Percentiles rank a stretch among this genome's conserved stretches.
Conservation (phyloP, 129 eudicot species). For the Sambucus nigra region DNA sequence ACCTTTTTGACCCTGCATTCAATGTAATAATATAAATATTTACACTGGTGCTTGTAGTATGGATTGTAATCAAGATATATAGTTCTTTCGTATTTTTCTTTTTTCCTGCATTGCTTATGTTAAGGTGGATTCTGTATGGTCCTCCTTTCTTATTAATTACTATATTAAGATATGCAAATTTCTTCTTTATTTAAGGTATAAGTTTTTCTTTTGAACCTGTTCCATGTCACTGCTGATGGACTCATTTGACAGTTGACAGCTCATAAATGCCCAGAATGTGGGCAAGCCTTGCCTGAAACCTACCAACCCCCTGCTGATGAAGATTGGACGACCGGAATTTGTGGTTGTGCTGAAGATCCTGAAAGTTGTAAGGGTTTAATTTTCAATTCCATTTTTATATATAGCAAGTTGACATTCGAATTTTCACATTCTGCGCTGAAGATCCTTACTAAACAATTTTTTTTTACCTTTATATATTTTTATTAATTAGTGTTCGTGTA, state of each 20-base stretch:
- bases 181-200: no score
- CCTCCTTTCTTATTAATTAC: no score
- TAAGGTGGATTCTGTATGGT: no score
- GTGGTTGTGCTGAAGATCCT: conserved; percentile 66
- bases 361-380: conserved; percentile 63
- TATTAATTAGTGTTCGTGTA: no score
- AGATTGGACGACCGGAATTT: conserved; percentile 77
- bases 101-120: no score
- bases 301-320: conserved; percentile 73
- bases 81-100: no score
- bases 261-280: conserved; percentile 68
- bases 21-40: background rate
- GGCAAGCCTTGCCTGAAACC: conserved; percentile 56
- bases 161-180: no score
- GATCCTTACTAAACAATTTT: background rate
- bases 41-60: background rate
- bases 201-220: background rate
- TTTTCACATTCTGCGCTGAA: background rate
- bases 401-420: background rate
- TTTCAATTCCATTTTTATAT: background rate
- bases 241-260: conserved; percentile 36
- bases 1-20: background rate
- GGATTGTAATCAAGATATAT: no score
- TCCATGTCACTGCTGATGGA: background rate
- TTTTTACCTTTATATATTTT: no score